Conservation (phyloP, 306 rosid genomes). For the Casuarina cunninghamiana region DNA sequence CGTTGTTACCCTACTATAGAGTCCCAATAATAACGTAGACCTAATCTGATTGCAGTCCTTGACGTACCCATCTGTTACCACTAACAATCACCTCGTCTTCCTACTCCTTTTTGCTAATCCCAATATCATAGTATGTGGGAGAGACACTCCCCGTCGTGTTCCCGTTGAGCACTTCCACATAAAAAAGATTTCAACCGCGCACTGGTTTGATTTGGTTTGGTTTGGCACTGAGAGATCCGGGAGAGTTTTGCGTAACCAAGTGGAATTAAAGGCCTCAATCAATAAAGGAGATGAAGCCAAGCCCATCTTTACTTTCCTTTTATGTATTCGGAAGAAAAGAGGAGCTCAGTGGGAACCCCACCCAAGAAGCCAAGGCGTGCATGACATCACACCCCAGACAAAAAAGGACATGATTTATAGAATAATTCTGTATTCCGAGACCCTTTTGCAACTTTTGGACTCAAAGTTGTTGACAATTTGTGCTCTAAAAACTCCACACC, state of each 20-base stretch:
- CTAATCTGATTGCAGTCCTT: too few species aligned
- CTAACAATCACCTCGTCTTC: too few species aligned
- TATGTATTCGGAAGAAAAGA: neutral
- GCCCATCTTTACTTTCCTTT: neutral
- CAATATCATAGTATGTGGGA: too few species aligned
- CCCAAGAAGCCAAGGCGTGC: neutral
- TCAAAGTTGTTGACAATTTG: neutral
- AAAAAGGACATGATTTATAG: neutral
- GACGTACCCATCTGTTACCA: too few species aligned
- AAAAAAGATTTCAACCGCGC: too few species aligned
- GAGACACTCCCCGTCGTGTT: neutral
- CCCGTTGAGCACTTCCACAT: neutral
- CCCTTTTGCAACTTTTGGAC: neutral
- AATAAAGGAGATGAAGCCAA: neutral
- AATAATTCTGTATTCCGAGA: neutral
- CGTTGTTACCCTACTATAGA: too few species aligned
- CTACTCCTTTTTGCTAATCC: too few species aligned
- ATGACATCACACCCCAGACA: neutral
- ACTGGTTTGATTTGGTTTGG: neutral
- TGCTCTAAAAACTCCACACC: constrained; percentile 40
- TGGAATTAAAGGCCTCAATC: neutral
- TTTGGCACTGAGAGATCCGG: neutral
- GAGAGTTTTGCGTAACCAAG: neutral
- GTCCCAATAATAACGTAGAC: too few species aligned
- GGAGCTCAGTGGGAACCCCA: neutral